Base-by-base conservation (phyloP, 805 yeast species). In the Zygoascus biomembranicola region DNA sequence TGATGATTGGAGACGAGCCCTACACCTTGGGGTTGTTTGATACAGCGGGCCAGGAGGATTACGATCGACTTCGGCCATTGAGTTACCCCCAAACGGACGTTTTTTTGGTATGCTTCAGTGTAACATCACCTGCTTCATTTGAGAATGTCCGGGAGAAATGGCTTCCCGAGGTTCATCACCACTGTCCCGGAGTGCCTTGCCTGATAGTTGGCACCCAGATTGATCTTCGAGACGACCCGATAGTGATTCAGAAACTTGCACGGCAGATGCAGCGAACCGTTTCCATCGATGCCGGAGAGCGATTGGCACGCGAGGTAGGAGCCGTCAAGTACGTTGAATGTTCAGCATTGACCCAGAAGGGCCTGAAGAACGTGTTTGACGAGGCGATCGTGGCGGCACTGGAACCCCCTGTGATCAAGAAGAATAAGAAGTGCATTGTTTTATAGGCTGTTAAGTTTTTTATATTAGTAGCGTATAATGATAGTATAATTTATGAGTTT, bases 1-100 rank as follows among this genome's bases (percentile, higher is more conserved):
- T 69, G 32, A 68, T 69, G 72, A 92, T 92, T 66, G 99, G 97
- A 51, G 98, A 94, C 69, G 98, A 90, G 72, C 98, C 99, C 48
- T 90, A 88, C 70, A 94, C 97, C 16, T 79, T 92, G 64, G 97
- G 98, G n/a, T 76, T 92, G 57, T 92, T 94, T 67, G 99, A 92
- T 75, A 92, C 99, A 37, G 99, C 99, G 31, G 99, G 99, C 51
- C 99, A 92, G 77, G 99, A 92, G 79, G 99, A 92, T 77, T 92
- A 94, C 71, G 99, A 92, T 75, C 82, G 99, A 68, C 77, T 92
- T 67, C 87, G 99, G 74, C 99, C 99, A 8, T 79, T 94, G 63
- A 85, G 95, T 54, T 92, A 92, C 71, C 98, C 99, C 16, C 94
- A 95, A 52, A 94, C 99, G 5, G 99, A 92, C 71, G 97, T 92